phyloP scores from a whole-genome alignment of 2,329 filamentous ascomycete species.

The Trichoderma sp. region DNA sequence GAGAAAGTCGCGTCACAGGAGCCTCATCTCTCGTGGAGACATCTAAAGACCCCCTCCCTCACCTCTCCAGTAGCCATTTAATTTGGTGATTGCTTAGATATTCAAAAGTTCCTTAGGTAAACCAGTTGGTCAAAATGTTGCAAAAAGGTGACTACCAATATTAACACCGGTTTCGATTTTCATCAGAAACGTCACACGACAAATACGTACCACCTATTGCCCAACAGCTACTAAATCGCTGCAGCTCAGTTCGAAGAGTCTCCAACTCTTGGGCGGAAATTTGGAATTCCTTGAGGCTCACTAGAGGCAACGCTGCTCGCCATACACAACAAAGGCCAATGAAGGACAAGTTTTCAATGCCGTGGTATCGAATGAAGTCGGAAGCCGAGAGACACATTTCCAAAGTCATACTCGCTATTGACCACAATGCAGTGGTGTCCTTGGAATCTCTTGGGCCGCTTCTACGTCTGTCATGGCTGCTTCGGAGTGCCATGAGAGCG shows the following conservation, averaged over 20 bases:
- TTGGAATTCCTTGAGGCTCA: background rate
- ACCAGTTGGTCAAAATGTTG: background rate
- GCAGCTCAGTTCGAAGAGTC: background rate
- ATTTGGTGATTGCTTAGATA: background rate
- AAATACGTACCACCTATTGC: background rate
- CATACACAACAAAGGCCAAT: background rate
- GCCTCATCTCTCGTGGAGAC: too few species aligned
- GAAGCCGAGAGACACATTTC: background rate
- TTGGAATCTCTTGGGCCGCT: background rate
- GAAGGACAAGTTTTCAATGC: background rate
- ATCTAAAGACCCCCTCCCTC: too few species aligned
- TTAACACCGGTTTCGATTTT: background rate
- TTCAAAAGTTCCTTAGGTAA: background rate
- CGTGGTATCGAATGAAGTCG: background rate
- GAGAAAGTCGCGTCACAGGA: too few species aligned
- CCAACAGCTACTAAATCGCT: background rate
- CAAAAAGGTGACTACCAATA: background rate
- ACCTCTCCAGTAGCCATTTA: too few species aligned
- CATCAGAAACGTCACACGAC: background rate
- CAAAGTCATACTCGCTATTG: background rate
- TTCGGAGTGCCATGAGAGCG: background rate
- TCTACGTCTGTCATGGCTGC: background rate
- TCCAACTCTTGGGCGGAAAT: background rate
- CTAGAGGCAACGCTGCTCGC: background rate
- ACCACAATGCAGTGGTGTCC: background rate